Conservation (phyloP, 139 green algal genomes). For the Chlorella sp. region DNA sequence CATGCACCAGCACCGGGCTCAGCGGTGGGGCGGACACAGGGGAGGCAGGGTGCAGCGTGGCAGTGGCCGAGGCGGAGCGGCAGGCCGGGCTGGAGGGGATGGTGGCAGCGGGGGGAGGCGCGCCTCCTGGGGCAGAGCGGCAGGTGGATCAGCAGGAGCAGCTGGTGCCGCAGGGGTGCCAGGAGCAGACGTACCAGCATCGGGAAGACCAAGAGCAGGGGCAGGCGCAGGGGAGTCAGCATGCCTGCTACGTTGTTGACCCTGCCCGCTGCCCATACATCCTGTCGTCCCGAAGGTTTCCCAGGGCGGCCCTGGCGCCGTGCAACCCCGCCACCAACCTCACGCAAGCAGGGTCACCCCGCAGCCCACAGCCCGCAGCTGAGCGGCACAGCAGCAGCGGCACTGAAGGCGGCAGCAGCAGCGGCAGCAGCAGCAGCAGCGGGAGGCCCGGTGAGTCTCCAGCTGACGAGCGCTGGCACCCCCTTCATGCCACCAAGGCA, state of each 20-base stretch:
- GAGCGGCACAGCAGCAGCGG: neutral
- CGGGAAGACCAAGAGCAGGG: neutral
- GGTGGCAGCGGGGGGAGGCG: neutral
- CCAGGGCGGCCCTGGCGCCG: neutral
- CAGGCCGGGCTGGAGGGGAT: neutral
- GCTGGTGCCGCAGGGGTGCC: neutral
- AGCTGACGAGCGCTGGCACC: no score
- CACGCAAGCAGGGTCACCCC: neutral
- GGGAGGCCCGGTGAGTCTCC: neutral
- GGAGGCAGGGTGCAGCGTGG: neutral
- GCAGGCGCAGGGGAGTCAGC: neutral
- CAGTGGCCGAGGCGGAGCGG: neutral
- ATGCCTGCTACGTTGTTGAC: neutral
- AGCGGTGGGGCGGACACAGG: neutral
- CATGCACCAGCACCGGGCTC: slow-evolving; percentile 12
- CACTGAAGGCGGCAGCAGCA: neutral
- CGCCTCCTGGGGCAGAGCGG: neutral
- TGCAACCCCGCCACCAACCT: neutral
- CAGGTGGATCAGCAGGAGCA: neutral
- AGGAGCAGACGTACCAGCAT: neutral
- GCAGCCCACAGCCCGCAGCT: neutral
- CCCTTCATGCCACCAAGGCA: no score
- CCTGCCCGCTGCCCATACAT: neutral
- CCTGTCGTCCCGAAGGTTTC: neutral
- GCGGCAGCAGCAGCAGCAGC: neutral